Base-by-base conservation (phyloP, 1,284 basidiomycete genomes). In the Veloporphyrellus conicus region DNA sequence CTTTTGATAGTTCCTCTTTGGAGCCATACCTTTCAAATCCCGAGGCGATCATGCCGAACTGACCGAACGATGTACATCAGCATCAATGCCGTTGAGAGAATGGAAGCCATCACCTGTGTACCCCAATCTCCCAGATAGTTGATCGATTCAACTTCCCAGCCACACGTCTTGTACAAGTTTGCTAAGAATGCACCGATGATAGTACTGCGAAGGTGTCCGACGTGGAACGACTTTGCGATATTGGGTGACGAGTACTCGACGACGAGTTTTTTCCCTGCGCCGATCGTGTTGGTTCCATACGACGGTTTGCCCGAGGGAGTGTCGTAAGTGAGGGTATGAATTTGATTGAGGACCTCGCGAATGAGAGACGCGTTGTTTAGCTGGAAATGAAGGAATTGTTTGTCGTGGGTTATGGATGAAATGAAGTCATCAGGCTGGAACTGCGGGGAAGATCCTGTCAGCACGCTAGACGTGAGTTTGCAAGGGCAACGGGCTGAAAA, bases 211-310 rank as follows among this genome's bases (percentile, higher is more conserved):
- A 99, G 72, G 68, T 99, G 95, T 15, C 96, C 96, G 48, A 97
- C 94, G 63, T 99, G 95, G 81, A 99, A 99, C 6, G 90, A 90
- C 68, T 99, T 99, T 32, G 96, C 95, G 63, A 99, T 98, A 68
- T 99, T 99, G 16, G 95, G 94, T 5, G 90, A 92, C 0, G 93
- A 96, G 70, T 94, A 99, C 68, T 99, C 88, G 59, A 91, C 77
- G 54, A 92, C 67, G 54, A 88, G 69, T 47, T 81, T 87, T 71
- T 95, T 93, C 35, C 91, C 90, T 43, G 76, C 72, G 4, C 89
- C 91, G n/a, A 77, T 76, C 14, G 73, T 71, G 64, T 89, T 90
- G 2, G 79, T 78, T 16, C 91, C 91, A 59, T 90, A 93, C 45
- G 81, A 78, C 4, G 81, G 77, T 48, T 73, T 65, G 29, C 74